A percentile compares a stretch with the other conserved stretches of the same genome.
phyloP scores from a whole-genome alignment of 441 rosid species.

The Gossypium lobatum region DNA sequence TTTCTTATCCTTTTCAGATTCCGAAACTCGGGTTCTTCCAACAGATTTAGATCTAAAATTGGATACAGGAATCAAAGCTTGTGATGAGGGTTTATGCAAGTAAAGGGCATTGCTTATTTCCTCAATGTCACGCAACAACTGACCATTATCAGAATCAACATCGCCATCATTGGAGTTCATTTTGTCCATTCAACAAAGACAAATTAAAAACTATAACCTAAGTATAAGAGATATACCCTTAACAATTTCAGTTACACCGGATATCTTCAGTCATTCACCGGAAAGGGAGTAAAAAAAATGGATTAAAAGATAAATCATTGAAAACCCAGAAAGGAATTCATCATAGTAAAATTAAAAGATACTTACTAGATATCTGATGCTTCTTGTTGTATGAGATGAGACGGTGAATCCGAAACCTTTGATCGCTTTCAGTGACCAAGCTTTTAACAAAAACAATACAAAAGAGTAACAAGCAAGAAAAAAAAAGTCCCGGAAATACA shows the following conservation, averaged over 20 bases:
- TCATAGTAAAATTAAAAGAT: neutral
- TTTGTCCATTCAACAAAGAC: slow-evolving; percentile 12
- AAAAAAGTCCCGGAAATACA: neutral
- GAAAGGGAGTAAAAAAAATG: neutral
- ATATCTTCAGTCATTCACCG: neutral
- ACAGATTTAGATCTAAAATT: slow-evolving; percentile 38
- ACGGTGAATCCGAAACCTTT: neutral
- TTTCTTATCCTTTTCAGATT: slow-evolving; percentile 40
- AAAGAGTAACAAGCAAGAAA: neutral
- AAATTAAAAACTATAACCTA: slow-evolving; percentile 10
- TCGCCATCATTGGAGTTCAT: slow-evolving; percentile 31
- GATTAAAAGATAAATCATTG: neutral
- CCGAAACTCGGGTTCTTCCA: slow-evolving; percentile 27
- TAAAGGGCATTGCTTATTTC: slow-evolving; percentile 71
- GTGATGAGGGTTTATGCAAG: slow-evolving; percentile 36
- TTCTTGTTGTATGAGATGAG: neutral
- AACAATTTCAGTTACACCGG: neutral
- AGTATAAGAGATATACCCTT: slow-evolving; percentile 11
- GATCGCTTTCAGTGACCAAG: neutral
- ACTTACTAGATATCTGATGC: slow-evolving; percentile 15
- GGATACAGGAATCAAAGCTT: slow-evolving; percentile 34
- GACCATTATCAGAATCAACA: slow-evolving; percentile 36
- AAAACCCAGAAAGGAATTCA: neutral
- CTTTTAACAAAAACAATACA: neutral
- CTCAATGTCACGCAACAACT: slow-evolving; percentile 70